Evolutionary conservation across 129 eudicot species (phyloP).

Genomic region (Sambucus nigra): DNA sequence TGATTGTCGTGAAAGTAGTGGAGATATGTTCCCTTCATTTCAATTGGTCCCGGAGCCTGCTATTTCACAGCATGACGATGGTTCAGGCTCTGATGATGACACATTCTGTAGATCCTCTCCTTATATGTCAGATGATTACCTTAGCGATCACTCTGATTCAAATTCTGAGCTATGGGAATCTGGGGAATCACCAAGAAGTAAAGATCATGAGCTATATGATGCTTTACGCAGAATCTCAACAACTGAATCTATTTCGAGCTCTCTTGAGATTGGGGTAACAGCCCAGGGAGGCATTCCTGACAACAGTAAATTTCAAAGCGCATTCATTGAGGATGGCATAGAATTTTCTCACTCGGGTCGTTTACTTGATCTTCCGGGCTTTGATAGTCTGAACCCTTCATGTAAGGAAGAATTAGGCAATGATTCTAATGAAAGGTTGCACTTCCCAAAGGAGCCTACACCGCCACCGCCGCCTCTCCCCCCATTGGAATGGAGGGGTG

Average conservation of each 20-base stretch:
- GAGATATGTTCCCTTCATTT: conserved; percentile 72
- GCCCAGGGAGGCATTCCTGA: conserved; percentile 19
- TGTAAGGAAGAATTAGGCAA: conserved; percentile 18
- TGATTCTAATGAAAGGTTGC: conserved; percentile 14
- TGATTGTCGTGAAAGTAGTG: conserved; percentile 28
- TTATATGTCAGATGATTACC: conserved; percentile 60
- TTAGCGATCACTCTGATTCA: conserved; percentile 52
- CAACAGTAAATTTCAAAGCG: conserved; percentile 18
- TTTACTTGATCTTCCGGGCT: conserved; percentile 47
- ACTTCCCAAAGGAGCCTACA: conserved; percentile 24
- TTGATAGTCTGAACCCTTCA: conserved; percentile 37
- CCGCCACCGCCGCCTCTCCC: conserved; percentile 82
- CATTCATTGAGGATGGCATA: conserved; percentile 21
- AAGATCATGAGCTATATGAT: conserved; percentile 48
- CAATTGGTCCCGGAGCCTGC: conserved; percentile 78
- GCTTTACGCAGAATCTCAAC: conserved; percentile 50
- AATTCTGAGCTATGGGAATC: conserved; percentile 90
- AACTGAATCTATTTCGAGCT: conserved; percentile 63
- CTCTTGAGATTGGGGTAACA: conserved; percentile 31
- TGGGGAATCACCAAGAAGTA: conserved; percentile 40
- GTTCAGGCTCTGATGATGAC: conserved; percentile 71
- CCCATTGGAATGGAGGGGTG: conserved; percentile 69
- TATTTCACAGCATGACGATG: conserved; percentile 32
- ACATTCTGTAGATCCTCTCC: conserved; percentile 85
- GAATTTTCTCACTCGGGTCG: conserved; percentile 34